Evolutionary conservation across 768 basidiomycete genomes (phyloP), one percentile per base, ranked within the genome.

Genomic region (Gyrodon lividus): DNA sequence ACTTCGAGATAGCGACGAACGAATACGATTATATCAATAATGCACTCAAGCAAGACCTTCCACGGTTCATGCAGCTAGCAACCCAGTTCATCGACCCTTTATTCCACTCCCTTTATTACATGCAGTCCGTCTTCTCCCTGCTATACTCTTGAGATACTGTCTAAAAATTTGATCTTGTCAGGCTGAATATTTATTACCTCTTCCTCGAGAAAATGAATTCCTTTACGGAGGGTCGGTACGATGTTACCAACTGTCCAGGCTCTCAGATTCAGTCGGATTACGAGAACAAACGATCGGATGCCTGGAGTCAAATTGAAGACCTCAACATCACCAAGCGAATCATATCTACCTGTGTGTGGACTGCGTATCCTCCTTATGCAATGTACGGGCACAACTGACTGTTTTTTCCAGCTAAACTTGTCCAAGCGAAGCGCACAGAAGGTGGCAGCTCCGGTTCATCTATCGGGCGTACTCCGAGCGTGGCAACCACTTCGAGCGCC

Each of bases 21-120:
- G 94, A 98, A 61, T 98, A 95, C 57, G 94, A 97, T 52, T 91
- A 88, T 63, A 89, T 93, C 73, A 98, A 96, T 67, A 86, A 78
- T 54, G 79, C 87, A 5, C 73, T 98, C 71, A 98, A 99, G 74
- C 78, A 83, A 51, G 97, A 99, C 63, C 76, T 99, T 28, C 94
- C 95, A 3, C 83, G 83, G n/a, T 98, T 98, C 77, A 85, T 98
- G 80, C 76, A 75, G 24, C 81, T 98, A 55, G 77, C 89, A 1
- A 88, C 92, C 2, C 82, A 86, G 57, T 98, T 98, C 72, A 92
- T 98, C 65, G 88, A 95, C 59, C 97, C 97, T 1, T 75, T 98
- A n/a, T 99, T 98, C 81, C 88, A 96, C 61, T 96, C 93, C 16
- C 94, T 94, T 78, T 99, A 89, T 77, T 99, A 96, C 70, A 98